These are phyloP conservation scores for Hydrangea macrophylla DNA, from an alignment of 148 eudicot species.

Conservation along the genomic window DNA sequence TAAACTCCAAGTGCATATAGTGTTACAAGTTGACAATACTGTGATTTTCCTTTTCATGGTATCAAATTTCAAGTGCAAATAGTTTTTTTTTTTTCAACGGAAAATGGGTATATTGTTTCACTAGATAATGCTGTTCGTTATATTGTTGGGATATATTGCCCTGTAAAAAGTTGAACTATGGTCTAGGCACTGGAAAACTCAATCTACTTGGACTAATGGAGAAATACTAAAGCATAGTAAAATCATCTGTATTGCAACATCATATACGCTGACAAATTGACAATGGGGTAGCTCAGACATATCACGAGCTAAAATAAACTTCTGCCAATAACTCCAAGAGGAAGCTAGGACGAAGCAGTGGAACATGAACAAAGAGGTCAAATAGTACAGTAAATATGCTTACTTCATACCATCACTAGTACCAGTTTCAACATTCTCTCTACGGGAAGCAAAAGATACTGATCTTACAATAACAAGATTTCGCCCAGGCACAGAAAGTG, in stretches of 20 bases:
- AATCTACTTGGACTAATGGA: background rate
- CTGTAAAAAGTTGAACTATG: no score
- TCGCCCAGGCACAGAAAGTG: constrained; percentile 72
- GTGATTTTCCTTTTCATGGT: no score
- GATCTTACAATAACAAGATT: constrained; percentile 75
- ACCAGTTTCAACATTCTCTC: constrained; percentile 39
- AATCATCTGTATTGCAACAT: background rate
- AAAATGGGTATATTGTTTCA: no score
- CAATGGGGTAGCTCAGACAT: background rate
- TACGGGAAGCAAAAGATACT: constrained; percentile 43
- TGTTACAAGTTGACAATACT: no score
- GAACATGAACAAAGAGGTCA: constrained; percentile 23
- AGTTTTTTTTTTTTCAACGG: no score
- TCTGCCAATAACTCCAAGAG: background rate
- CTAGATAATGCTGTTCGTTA: no score
- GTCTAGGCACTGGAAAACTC: no score
- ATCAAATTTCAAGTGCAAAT: no score
- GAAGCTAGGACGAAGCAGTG: no score
- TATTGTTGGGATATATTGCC: no score
- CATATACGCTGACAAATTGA: background rate
- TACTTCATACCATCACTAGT: constrained; percentile 42
- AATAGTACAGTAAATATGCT: background rate
- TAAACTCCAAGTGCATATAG: no score
- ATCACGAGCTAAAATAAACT: constrained; percentile 5
- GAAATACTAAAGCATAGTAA: no score